Base-by-base conservation (phyloP, 192 early-diverging fungal species). In the Globomyces pollinis-pini region DNA sequence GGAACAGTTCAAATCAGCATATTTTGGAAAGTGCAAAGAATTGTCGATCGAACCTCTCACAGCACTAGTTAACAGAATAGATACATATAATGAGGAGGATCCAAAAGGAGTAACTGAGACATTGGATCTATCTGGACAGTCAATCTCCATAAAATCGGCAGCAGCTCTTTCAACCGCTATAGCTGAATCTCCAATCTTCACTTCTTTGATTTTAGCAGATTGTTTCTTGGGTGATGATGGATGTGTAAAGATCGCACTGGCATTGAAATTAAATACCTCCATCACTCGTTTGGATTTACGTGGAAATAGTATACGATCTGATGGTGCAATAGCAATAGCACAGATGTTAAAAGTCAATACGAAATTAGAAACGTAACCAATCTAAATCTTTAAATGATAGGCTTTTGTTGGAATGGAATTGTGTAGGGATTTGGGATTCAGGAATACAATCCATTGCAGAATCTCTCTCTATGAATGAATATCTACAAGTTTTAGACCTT, bases 371-470 rank as follows among this genome's bases (percentile, higher is more conserved):
- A n/a, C 4, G 2, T 16, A 21, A 33, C n/a, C 9, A 8, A 1
- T 61, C 52, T 61, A 43, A 20, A 15, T 33, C n/a, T n/a, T n/a
- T n/a, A n/a, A n/a, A n/a, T n/a, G n/a, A n/a, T n/a, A 70, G 68
- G 45, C 59, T 83, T 24, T 49, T 70, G 8, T 59, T 83, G 9
- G 80, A 83, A 61, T 83, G 80, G 80, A 83, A 83, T 58, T 80
- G 77, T 66, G 67, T 83, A 18, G 80, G 80, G 2, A 75, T 83
- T 39, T 83, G 80, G 80, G 75, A 83, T 31, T 57, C 68, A 16
- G 77, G 77, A 21, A 38, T 77, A 5, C 67, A 66, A 32, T 70
- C 77, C 3, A 18, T 83, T 2, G 74, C 72, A 3, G 80, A 83
- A 53, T 77, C 74, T 15, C 57, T 83, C 1, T 50, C 73, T 13